Evolutionary conservation across 768 basidiomycete genomes (phyloP).

Genomic region (Tremella yokohamensis): DNA sequence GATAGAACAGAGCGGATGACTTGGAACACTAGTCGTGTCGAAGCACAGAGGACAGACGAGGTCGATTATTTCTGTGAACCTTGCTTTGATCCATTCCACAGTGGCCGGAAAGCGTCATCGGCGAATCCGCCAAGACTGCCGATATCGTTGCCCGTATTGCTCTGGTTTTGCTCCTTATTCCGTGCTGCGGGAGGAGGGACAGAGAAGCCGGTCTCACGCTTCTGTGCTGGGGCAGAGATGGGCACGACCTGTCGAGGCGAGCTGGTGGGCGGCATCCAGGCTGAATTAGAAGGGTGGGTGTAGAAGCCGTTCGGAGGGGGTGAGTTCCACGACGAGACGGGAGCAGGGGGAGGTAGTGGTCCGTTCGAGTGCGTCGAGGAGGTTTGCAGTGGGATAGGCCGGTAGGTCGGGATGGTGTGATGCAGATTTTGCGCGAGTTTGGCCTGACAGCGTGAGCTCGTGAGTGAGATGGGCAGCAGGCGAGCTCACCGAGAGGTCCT

Average conservation of each 20-base stretch:
- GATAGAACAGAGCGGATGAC: too few species aligned
- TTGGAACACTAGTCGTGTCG: too few species aligned
- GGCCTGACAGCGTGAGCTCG: constrained; percentile 18
- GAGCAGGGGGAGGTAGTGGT: constrained; percentile 42
- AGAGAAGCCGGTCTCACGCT: constrained; percentile 18
- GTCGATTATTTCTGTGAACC: too few species aligned
- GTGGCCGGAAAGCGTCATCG: constrained; percentile 41
- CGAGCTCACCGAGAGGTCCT: constrained; percentile 38
- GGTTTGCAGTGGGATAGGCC: constrained; percentile 12
- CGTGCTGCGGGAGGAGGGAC: constrained; percentile 10
- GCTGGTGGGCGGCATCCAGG: constrained; percentile 8
- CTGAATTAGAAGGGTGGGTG: neutral
- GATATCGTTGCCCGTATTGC: constrained; percentile 11
- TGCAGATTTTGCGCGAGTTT: constrained; percentile 37
- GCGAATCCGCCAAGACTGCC: constrained; percentile 29
- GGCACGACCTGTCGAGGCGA: constrained; percentile 4
- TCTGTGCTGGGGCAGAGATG: constrained; percentile 1
- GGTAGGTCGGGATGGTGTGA: constrained; percentile 27
- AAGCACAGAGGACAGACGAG: too few species aligned
- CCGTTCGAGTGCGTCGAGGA: constrained; percentile 9
- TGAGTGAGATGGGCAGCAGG: neutral
- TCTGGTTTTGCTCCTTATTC: constrained; percentile 21
- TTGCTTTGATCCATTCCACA: constrained; percentile 19
- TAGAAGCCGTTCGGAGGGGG: constrained; percentile 17
- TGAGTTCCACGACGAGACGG: constrained; percentile 44